Evolutionary conservation across 2,329 filamentous ascomycete genomes (phyloP).

Genomic region (Fusarium fujikuroi): DNA sequence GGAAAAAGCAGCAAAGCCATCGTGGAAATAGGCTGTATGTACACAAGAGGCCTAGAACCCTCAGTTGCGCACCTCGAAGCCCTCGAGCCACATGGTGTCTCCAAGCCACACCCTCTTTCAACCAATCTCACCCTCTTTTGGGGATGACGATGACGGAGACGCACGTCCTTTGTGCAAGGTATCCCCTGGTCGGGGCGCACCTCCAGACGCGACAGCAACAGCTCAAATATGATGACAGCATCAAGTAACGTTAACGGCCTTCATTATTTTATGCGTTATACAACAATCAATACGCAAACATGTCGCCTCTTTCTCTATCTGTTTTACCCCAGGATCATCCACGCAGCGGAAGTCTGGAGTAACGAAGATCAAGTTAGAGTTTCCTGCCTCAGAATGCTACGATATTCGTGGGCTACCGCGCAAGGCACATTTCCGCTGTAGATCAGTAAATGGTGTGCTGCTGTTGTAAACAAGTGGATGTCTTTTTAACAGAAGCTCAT

Average conservation of each 20-base stretch:
- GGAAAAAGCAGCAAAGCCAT: slow-evolving; percentile 4
- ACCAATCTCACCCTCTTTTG: slow-evolving; percentile 12
- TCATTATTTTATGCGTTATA: neutral
- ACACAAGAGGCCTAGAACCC: slow-evolving; percentile 13
- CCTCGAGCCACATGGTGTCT: slow-evolving; percentile 29
- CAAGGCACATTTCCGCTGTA: slow-evolving; percentile 26
- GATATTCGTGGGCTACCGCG: neutral
- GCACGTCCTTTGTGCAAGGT: slow-evolving; percentile 16
- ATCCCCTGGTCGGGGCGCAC: slow-evolving; percentile 11
- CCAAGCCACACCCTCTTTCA: slow-evolving; percentile 7
- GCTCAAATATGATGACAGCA: slow-evolving; percentile 31
- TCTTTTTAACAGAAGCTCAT: slow-evolving; percentile 1
- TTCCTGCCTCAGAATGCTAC: slow-evolving; percentile 2
- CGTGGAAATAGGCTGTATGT: slow-evolving; percentile 7
- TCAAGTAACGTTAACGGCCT: neutral
- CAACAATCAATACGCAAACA: neutral
- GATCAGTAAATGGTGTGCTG: slow-evolving; percentile 39
- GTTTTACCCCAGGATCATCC: neutral
- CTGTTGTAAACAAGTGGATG: slow-evolving; percentile 23
- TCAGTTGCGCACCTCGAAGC: slow-evolving; percentile 7
- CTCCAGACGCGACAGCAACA: slow-evolving; percentile 5
- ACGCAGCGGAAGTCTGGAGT: neutral
- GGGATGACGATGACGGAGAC: slow-evolving; percentile 21
- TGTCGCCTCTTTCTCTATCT: neutral
- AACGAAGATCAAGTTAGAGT: slow-evolving; percentile 4